These are phyloP conservation scores for Aspergillus fumigatiaffinis DNA, from an alignment of 2,329 filamentous ascomycete genomes.

Conservation along the genomic window DNA sequence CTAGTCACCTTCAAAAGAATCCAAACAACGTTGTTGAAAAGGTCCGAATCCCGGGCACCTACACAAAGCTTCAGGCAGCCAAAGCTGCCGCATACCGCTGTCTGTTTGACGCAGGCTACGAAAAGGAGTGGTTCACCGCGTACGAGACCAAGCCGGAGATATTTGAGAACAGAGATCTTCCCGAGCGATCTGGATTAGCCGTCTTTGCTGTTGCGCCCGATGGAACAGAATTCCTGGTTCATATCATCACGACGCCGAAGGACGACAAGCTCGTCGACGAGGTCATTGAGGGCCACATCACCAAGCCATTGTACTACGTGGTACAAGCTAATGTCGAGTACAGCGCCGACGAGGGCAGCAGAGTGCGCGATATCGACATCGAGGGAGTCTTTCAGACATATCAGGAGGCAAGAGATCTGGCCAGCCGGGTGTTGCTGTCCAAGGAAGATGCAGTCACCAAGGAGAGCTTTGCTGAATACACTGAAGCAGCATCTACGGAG, in stretches of 20 bases:
- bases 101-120: constrained; percentile 29
- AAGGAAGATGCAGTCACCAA: constrained; percentile 16
- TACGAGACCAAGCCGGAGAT: constrained; percentile 18
- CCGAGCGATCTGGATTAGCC: constrained; percentile 12
- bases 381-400: constrained; percentile 22
- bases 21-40: constrained; percentile 23
- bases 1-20: constrained; percentile 19
- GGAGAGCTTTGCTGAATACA: constrained; percentile 25
- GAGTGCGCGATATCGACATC: constrained; percentile 16
- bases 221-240: constrained; percentile 23
- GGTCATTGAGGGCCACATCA: constrained; percentile 20
- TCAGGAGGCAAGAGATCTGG: constrained; percentile 20
- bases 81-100: constrained; percentile 23
- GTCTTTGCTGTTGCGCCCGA: constrained; percentile 22
- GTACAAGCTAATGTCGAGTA: constrained; percentile 22
- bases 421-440: constrained; percentile 16
- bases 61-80: constrained; percentile 19
- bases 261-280: constrained; percentile 7
- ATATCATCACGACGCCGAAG: constrained; percentile 22
- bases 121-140: constrained; percentile 23
- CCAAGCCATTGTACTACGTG: constrained; percentile 24
- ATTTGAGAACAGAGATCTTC: constrained; percentile 8
- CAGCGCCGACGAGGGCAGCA: constrained; percentile 14
- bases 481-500: constrained; percentile 20
- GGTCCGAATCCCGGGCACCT: constrained; percentile 23